Base-by-base conservation (phyloP, 768 basidiomycete genomes). In the Hortiboletus campestris region DNA sequence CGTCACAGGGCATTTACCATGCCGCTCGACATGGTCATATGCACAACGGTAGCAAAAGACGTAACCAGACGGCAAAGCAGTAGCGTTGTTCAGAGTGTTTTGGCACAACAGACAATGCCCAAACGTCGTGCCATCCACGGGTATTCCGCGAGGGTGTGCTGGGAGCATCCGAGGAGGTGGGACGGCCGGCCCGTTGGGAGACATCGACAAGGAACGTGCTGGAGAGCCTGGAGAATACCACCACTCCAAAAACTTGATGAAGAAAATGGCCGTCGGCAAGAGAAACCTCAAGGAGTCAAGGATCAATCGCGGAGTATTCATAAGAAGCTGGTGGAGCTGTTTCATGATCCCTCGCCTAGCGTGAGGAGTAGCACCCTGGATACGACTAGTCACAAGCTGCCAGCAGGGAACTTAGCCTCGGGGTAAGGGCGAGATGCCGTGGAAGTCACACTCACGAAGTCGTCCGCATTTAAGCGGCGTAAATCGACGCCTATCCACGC, bases 161-260 rank as follows among this genome's bases (percentile, higher is more conserved):
- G 77, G 78, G 29, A 91, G 80, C 64, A 90, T 82, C 60, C 78
- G 79, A 42, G 91, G 94, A 14, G 91, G 91, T 59, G 89, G 88
- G 41, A 91, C 79, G 2, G 83, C 78, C 29, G 86, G 89, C 8
- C 85, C 89, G 49, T 81, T 79, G 31, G 74, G 76, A 12, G 83
- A 84, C 32, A 78, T 78, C 10, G 84, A 79, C 50, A 91, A 73
- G n/a, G 84, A 83, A 39, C 85, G 83, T 17, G 89, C 91, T 4
- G 89, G 94, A 12, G 92, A 97, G 42, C 82, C 81, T 20, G 97
- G 94, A 5, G 94, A 95, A 67, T 98, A 98, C 94, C 96, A 99
- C 94, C 97, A 99, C 73, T 98, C 94, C 44, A 97, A 78, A 73
- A 98, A 95, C 72, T 94, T 96, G 76, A 99, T 78, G 68, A 92